Conservation (phyloP, 1,284 basidiomycete species). For the Earliella scabrosa region DNA sequence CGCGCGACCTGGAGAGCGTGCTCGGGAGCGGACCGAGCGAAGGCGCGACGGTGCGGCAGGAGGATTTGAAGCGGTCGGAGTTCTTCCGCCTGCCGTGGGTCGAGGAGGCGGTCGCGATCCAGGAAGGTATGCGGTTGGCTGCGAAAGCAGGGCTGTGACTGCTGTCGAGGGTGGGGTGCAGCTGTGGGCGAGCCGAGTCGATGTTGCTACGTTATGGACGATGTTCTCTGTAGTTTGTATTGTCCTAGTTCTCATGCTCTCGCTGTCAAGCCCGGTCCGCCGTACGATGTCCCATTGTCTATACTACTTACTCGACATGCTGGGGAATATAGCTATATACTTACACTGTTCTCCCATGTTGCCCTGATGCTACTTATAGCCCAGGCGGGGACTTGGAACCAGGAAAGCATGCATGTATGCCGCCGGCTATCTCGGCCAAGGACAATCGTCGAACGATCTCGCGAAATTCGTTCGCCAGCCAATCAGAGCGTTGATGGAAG, state of each 20-base stretch:
- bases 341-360: background rate
- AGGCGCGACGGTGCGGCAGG: conserved; percentile 80
- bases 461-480: conserved; percentile 13
- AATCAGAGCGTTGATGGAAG: conserved; percentile 10
- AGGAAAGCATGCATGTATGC: background rate
- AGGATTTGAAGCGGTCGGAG: conserved; percentile 88
- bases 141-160: background rate
- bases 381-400: background rate
- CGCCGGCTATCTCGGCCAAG: background rate
- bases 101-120: conserved; percentile 66
- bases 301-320: background rate
- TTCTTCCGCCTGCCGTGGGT: conserved; percentile 93
- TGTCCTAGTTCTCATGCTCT: background rate
- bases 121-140: conserved; percentile 56
- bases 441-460: conserved; percentile 22
- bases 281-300: no score
- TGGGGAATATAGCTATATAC: background rate
- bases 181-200: background rate
- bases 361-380: background rate
- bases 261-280: background rate
- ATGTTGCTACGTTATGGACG: background rate
- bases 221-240: background rate
- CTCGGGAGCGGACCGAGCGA: conserved; percentile 87
- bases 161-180: background rate
- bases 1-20: conserved; percentile 87